Conservation (phyloP, 2,329 filamentous ascomycete genomes). For the Pestalotiopsis sp. region DNA sequence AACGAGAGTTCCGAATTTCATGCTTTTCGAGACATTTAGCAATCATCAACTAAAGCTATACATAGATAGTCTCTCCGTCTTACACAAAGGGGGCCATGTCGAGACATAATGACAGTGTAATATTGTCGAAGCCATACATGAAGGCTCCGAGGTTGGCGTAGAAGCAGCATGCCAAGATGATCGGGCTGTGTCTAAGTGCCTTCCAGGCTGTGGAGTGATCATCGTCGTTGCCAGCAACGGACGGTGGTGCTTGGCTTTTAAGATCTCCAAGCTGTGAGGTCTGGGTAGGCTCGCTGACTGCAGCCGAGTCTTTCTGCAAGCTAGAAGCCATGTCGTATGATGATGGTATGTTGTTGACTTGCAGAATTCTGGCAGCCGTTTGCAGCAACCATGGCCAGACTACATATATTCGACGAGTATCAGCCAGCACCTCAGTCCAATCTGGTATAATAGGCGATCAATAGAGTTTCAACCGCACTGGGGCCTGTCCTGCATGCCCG, state of each 20-base stretch:
- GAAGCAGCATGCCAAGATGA: slow-evolving; percentile 7
- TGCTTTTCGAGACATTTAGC: neutral
- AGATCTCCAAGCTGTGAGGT: neutral
- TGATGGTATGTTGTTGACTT: neutral
- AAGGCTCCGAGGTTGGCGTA: slow-evolving; percentile 13
- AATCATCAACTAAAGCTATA: neutral
- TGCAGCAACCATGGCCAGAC: neutral
- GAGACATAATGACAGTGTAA: slow-evolving; percentile 10
- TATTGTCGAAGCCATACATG: slow-evolving; percentile 14
- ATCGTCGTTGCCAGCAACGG: slow-evolving; percentile 3
- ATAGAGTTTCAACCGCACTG: neutral
- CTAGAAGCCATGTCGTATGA: slow-evolving; percentile 1
- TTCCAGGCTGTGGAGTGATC: slow-evolving; percentile 3
- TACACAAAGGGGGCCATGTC: slow-evolving; percentile 11
- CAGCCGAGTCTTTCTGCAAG: neutral
- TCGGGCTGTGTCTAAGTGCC: neutral
- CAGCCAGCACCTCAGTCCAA: neutral
- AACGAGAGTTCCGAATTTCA: slow-evolving; percentile 9
- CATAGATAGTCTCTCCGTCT: neutral
- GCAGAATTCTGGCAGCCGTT: neutral
- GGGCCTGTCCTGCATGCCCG: neutral
- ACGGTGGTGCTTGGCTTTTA: neutral
- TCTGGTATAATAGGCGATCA: neutral
- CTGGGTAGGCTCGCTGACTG: neutral
- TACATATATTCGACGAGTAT: neutral